These are phyloP conservation scores for Pseudocercospora macadamiae DNA, from an alignment of 2,329 filamentous ascomycete genomes.

Conservation along the genomic window DNA sequence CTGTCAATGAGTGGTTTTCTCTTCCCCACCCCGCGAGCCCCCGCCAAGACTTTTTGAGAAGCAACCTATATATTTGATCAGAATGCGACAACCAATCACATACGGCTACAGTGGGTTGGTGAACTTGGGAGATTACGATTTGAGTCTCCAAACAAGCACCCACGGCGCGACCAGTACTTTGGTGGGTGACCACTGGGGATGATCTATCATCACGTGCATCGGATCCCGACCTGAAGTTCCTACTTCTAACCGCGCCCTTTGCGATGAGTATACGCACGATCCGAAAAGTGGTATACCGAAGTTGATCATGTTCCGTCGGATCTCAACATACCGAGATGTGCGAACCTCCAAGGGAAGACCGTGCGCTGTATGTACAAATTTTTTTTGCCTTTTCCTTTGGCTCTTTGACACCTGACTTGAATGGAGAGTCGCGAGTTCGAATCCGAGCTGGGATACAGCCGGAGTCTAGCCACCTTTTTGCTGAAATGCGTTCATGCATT, in stretches of 20 bases:
- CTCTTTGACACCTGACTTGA: neutral
- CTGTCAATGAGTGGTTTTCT: neutral
- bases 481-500: too few species aligned
- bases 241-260: neutral
- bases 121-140: neutral
- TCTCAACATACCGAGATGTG: neutral
- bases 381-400: neutral
- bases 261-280: neutral
- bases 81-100: slow-evolving; percentile 1
- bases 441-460: too few species aligned
- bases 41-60: neutral
- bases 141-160: too few species aligned
- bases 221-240: neutral
- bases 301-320: slow-evolving; percentile 2
- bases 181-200: neutral
- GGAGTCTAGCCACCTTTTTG: too few species aligned
- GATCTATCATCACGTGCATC: neutral
- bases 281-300: neutral
- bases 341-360: neutral
- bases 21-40: neutral
- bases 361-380: slow-evolving; percentile 5
- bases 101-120: neutral
- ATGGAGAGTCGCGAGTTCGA: too few species aligned
- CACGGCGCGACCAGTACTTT: slow-evolving; percentile 5
- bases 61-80: neutral